Percentiles rank a stretch among this genome's conserved stretches.
Evolutionary conservation across 495 filamentous ascomycete genomes (phyloP).

Genomic region (Penicillium tannophilum): DNA sequence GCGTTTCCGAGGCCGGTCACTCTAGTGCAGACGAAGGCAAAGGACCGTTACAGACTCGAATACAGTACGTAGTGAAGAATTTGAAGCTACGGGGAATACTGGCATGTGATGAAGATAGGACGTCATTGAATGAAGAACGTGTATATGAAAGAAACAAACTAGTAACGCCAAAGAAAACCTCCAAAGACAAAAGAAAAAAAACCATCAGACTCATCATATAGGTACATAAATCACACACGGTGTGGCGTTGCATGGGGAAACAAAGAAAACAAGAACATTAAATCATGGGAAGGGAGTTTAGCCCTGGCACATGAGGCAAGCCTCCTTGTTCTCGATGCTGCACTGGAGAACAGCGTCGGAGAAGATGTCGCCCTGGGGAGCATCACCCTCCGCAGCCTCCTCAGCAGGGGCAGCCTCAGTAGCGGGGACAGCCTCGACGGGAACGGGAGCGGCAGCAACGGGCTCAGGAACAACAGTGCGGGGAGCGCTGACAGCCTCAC

Average conservation of each 20-base stretch:
- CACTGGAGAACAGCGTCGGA: conserved; percentile 87
- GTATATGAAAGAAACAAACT: conserved; percentile 22
- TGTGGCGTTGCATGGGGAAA: conserved; percentile 9
- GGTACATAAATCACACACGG: conserved; percentile 31
- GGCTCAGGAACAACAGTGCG: conserved; percentile 74
- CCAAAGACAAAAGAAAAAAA: conserved; percentile 25
- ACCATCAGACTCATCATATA: conserved; percentile 49
- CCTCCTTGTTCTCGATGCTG: conserved; percentile 91
- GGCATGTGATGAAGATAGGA: background rate
- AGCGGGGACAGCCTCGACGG: conserved; percentile 16
- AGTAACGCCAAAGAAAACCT: conserved; percentile 15
- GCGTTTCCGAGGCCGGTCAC: background rate
- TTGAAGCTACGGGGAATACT: background rate
- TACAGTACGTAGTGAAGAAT: background rate
- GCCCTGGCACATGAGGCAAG: conserved; percentile 89
- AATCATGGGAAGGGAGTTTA: conserved; percentile 37
- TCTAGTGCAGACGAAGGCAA: background rate
- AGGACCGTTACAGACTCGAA: too few species aligned
- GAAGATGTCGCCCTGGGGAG: conserved; percentile 72
- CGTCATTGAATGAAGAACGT: conserved; percentile 16
- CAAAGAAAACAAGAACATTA: conserved; percentile 3
- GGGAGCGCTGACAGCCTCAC: conserved; percentile 31
- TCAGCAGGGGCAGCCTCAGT: conserved; percentile 65
- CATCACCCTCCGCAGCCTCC: conserved; percentile 53
- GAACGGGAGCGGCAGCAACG: conserved; percentile 41